Evolutionary conservation across 1,284 basidiomycete genomes (phyloP), one percentile per base, ranked within the genome.

Genomic region (Ustilago loliicola): DNA sequence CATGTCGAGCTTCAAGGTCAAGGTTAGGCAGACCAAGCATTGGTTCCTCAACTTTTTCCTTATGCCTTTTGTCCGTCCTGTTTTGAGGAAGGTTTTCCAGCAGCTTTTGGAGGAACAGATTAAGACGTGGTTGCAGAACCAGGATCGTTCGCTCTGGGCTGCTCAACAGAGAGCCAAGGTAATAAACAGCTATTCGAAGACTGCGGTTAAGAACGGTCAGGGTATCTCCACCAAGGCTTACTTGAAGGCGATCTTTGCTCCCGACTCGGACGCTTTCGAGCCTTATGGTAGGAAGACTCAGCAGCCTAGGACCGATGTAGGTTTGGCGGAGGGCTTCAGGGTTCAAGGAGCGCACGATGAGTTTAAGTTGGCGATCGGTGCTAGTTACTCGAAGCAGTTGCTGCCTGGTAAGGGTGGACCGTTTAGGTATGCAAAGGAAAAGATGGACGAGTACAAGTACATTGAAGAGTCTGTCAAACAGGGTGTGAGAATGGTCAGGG

Each of bases 351-450:
- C 86, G 56, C 80, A 85, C 52, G 87, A 87, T 57, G 88, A 88
- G 75, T 88, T 86, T 80, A 82, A 88, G 59, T 80, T 89, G 48
- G 87, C 88, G 59, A 87, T 89, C 64, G 88, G 88, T 34, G 87
- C 88, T 15, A 87, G 88, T 66, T 87, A 88, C 77, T 68, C 65
- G 47, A 79, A 75, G 66, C 77, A 87, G 80, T 77, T 88, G 56
- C 86, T 88, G 78, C 88, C 87, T 3, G 86, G 87, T 50, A 81
- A 86, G 52, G 67, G 83, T 67, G 57, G 73, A 29, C 55, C 81
- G 61, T 40, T 80, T 72, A 45, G 80, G 58, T 69, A 83, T 78
- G 87, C 82, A 15, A 80, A 87, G 75, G 81, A 85, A 51, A 86
- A 85, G 47, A 81, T 77, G 55, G 82, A 83, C 64, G 79, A 87